Evolutionary conservation across 495 filamentous ascomycete species (phyloP).

Genomic region (Penicillium tannophilum): DNA sequence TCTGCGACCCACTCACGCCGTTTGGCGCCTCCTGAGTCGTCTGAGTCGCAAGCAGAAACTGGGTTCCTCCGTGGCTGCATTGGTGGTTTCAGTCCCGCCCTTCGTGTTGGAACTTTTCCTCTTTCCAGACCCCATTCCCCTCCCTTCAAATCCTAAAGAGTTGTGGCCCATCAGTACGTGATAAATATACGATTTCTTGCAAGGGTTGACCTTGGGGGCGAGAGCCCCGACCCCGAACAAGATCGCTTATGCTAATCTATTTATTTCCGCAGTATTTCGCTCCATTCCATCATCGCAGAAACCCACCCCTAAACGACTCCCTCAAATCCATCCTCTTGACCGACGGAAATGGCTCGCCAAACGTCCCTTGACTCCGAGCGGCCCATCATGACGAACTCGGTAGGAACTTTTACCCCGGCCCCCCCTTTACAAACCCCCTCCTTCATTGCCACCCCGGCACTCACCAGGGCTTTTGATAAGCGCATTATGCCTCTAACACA

Average conservation of each 20-base stretch:
- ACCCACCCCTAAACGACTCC: not conserved
- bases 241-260: slow-evolving; percentile 1
- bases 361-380: slow-evolving; percentile 71
- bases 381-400: slow-evolving; percentile 76
- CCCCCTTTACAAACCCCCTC: slow-evolving; percentile 9
- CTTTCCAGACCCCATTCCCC: slow-evolving; percentile 3
- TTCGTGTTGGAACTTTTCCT: slow-evolving; percentile 11
- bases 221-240: not conserved
- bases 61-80: slow-evolving; percentile 17
- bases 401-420: slow-evolving; percentile 43
- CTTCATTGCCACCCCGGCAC: not conserved
- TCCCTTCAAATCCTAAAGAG: not conserved
- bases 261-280: not conserved
- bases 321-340: not conserved
- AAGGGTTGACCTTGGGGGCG: slow-evolving; percentile 1
- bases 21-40: slow-evolving; percentile 26
- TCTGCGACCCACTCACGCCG: slow-evolving; percentile 24
- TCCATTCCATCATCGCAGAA: not conserved
- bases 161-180: not conserved
- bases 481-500: slow-evolving; percentile 8
- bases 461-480: not conserved
- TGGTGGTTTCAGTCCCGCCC: slow-evolving; percentile 22
- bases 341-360: slow-evolving; percentile 57
- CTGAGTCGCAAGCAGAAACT: slow-evolving; percentile 15
- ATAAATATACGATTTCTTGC: not conserved